Conservation (phyloP, 108 stramenopile genomes). For the Nitzschia sp. region DNA sequence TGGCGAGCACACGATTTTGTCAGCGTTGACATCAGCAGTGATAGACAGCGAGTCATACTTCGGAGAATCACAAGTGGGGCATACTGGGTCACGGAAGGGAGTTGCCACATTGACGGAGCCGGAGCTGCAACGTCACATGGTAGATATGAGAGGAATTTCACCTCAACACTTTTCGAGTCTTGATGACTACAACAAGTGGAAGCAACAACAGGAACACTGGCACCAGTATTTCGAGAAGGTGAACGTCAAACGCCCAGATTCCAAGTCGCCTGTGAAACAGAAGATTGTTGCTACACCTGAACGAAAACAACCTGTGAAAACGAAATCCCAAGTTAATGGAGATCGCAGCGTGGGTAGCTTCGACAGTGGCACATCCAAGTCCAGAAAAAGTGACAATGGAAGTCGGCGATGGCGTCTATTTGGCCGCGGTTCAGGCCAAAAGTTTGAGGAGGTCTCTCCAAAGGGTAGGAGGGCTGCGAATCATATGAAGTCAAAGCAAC, state of each 20-base stretch:
- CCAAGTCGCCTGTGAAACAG: background rate
- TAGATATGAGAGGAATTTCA: background rate
- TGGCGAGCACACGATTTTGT: too few relatives aligned
- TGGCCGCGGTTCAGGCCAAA: too few relatives aligned
- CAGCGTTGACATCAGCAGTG: too few relatives aligned
- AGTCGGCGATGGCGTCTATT: too few relatives aligned
- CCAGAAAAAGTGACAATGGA: too few relatives aligned
- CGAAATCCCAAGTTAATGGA: too few relatives aligned
- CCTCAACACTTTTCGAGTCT: slow-evolving; percentile 2
- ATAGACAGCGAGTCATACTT: background rate
- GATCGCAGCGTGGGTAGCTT: too few relatives aligned
- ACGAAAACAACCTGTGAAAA: too few relatives aligned
- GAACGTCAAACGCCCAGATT: background rate
- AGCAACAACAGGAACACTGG: slow-evolving; percentile 15
- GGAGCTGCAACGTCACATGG: slow-evolving; percentile 20
- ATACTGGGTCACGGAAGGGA: background rate
- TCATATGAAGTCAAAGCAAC: background rate
- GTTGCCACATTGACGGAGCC: slow-evolving; percentile 23
- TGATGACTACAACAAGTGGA: slow-evolving; percentile 27
- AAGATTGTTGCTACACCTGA: too few relatives aligned
- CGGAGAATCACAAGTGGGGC: background rate
- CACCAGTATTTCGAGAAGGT: slow-evolving; percentile 15
- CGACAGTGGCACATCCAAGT: too few relatives aligned
- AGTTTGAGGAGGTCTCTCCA: background rate
- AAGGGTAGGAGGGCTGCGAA: background rate